phyloP scores from a whole-genome alignment of 257 asterid genomes.

The Misopates orontium region DNA sequence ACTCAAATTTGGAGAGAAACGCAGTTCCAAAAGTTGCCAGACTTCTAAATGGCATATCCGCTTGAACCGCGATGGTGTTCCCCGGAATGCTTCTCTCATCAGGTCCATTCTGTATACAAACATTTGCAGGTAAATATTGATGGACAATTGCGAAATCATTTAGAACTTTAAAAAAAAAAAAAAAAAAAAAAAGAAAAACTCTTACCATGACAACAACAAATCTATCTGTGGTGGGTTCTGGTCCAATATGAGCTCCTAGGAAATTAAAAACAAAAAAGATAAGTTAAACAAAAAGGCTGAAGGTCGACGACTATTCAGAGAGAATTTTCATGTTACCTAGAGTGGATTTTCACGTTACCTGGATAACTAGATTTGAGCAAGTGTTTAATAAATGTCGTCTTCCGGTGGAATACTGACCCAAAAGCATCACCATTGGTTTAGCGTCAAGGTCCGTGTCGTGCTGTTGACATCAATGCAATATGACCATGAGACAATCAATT shows the following conservation, averaged over 20 bases:
- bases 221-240: conserved; percentile 99
- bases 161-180: no score
- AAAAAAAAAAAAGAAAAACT: no score
- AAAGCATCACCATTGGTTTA: conserved; percentile 98
- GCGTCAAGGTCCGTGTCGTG: conserved; percentile 93
- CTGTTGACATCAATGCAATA: conserved; percentile 40
- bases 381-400: conserved; percentile 96
- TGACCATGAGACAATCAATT: conserved; percentile 25
- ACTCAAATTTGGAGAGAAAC: conserved; percentile 87
- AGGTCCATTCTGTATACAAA: conserved; percentile 70
- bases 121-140: conserved; percentile 23
- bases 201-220: conserved; percentile 99
- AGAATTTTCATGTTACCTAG: no score
- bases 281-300: neutral
- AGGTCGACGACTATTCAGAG: conserved; percentile 8
- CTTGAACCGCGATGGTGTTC: conserved; percentile 93
- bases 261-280: conserved; percentile 10
- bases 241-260: conserved; percentile 97
- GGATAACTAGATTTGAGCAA: conserved; percentile 82
- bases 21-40: conserved; percentile 89
- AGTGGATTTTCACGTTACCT: conserved; percentile 50
- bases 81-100: conserved; percentile 98
- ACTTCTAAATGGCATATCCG: conserved; percentile 94
- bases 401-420: conserved; percentile 98
- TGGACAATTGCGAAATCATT: conserved; percentile 2